Evolutionary conservation across 1,284 basidiomycete genomes (phyloP).

Genomic region (Microbotryum intermedium): DNA sequence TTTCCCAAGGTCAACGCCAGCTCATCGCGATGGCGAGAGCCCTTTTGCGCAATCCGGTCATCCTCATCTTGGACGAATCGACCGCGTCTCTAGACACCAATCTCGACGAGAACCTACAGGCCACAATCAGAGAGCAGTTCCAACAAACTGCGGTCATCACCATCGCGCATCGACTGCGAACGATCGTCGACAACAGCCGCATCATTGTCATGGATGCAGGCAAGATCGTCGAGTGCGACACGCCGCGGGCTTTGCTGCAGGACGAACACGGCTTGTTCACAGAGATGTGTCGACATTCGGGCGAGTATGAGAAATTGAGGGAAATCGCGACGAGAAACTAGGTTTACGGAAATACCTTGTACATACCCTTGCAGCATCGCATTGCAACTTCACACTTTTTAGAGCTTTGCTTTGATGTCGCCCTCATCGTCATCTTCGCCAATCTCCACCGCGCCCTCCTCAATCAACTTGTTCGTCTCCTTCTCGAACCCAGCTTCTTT

Average conservation of each 20-base stretch:
- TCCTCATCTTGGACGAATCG: constrained; percentile 24
- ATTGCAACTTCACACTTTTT: not conserved
- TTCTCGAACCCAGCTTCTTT: constrained; percentile 24
- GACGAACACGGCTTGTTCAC: constrained; percentile 67
- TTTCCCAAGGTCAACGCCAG: constrained; percentile 39
- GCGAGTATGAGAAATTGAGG: constrained; percentile 36
- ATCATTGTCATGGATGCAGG: constrained; percentile 75
- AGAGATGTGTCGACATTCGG: constrained; percentile 71
- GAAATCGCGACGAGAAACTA: not conserved
- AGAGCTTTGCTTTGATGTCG: constrained; percentile 16
- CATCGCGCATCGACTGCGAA: constrained; percentile 29
- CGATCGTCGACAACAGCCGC: constrained; percentile 60
- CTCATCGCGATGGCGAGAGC: constrained; percentile 39
- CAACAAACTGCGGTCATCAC: constrained; percentile 14
- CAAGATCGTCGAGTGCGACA: constrained; percentile 67
- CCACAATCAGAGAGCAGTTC: constrained; percentile 23
- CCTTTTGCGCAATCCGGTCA: constrained; percentile 31
- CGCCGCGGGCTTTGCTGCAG: constrained; percentile 63
- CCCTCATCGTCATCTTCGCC: constrained; percentile 21
- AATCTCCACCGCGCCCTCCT: constrained; percentile 26
- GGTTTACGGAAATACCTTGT: too few relatives aligned
- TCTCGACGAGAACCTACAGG: constrained; percentile 21
- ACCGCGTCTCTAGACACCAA: not conserved
- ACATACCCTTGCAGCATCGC: too few relatives aligned
- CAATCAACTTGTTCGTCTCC: constrained; percentile 1